A percentile compares a stretch with the other conserved stretches of the same genome.
These are phyloP conservation scores for Bipolaris zeicola DNA, from an alignment of 2,329 filamentous ascomycete species.

Conservation along the genomic window DNA sequence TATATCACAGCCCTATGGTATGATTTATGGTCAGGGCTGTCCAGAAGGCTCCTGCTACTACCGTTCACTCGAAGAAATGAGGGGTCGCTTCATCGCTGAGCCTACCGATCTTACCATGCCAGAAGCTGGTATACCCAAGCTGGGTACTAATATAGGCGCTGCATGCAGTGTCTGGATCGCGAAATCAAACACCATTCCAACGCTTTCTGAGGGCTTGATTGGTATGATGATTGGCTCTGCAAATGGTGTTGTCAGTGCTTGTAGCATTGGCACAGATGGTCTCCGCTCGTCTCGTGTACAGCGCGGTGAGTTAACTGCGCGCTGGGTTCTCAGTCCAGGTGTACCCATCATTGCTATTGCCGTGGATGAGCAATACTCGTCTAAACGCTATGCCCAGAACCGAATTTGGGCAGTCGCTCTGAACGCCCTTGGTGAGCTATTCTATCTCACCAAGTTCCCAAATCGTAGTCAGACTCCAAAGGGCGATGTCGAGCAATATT, in stretches of 20 bases:
- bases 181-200: slow-evolving; percentile 74
- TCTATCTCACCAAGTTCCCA: slow-evolving; percentile 77
- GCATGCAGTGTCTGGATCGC: slow-evolving; percentile 88
- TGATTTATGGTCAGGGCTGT: slow-evolving; percentile 83
- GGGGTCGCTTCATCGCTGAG: slow-evolving; percentile 73
- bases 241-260: slow-evolving; percentile 79
- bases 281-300: slow-evolving; percentile 66
- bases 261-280: slow-evolving; percentile 70
- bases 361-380: slow-evolving; percentile 81
- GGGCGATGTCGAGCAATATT: slow-evolving; percentile 55
- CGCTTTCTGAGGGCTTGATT: slow-evolving; percentile 74
- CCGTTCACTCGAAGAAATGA: slow-evolving; percentile 73
- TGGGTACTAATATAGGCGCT: slow-evolving; percentile 71
- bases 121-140: slow-evolving; percentile 74
- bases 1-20: slow-evolving; percentile 81
- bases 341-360: slow-evolving; percentile 86
- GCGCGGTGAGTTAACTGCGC: slow-evolving; percentile 79
- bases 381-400: slow-evolving; percentile 69
- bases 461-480: slow-evolving; percentile 58
- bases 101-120: slow-evolving; percentile 66
- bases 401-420: slow-evolving; percentile 91
- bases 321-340: slow-evolving; percentile 89
- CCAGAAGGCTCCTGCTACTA: slow-evolving; percentile 83
- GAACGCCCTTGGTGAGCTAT: slow-evolving; percentile 91
- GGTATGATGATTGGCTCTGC: slow-evolving; percentile 86